phyloP scores from a whole-genome alignment of 1,284 basidiomycete genomes.

The Puccinia novopanici region DNA sequence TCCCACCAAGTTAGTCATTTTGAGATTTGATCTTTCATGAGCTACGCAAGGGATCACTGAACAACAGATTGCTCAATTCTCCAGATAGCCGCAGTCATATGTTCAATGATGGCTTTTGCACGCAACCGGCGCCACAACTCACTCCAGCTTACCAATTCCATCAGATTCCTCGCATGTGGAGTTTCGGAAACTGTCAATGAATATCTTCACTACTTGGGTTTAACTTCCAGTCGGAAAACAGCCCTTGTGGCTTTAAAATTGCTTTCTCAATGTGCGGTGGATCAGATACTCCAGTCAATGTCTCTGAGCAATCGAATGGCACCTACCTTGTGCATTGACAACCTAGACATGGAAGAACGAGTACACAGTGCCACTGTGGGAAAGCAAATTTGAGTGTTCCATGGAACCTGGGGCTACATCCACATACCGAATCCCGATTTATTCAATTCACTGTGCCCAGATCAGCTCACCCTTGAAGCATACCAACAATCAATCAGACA shows the following conservation, averaged over 20 bases:
- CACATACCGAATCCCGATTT: not conserved
- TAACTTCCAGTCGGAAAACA: too few relatives aligned
- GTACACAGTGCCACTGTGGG: not conserved
- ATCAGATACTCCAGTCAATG: too few relatives aligned
- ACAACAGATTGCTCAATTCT: too few relatives aligned
- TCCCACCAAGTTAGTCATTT: too few relatives aligned
- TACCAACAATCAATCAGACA: not conserved
- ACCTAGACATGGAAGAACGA: not conserved
- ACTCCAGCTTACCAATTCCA: not conserved
- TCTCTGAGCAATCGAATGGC: too few relatives aligned
- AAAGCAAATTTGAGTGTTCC: not conserved
- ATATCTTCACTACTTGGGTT: too few relatives aligned
- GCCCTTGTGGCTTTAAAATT: too few relatives aligned
- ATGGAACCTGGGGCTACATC: too few relatives aligned
- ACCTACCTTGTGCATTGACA: too few relatives aligned
- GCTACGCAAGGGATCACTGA: too few relatives aligned
- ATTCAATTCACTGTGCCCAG: not conserved
- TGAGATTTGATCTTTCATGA: too few relatives aligned
- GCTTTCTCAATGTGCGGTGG: too few relatives aligned
- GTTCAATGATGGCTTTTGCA: not conserved
- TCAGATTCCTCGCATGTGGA: not conserved
- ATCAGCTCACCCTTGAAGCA: not conserved
- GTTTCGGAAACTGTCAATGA: constrained; percentile 6
- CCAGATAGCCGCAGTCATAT: not conserved
- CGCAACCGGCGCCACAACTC: not conserved